These are phyloP conservation scores for Pulicaria dysenterica DNA, from an alignment of 129 eudicot species.

Conservation along the genomic window DNA sequence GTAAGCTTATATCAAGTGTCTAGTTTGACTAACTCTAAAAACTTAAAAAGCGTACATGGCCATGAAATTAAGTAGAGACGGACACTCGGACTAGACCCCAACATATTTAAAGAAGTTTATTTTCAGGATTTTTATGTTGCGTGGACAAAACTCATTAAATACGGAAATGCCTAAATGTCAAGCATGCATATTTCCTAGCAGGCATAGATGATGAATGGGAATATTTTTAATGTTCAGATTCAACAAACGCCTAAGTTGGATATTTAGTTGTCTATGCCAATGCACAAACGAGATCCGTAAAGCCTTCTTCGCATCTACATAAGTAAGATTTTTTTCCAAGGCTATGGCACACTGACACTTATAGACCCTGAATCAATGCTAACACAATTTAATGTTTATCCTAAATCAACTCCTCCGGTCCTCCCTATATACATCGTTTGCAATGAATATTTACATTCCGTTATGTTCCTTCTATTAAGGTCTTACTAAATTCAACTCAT, in stretches of 20 bases:
- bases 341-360: neutral
- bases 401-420: neutral
- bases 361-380: neutral
- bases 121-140: neutral
- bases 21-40: neutral
- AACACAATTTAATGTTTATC: neutral
- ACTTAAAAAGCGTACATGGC: neutral
- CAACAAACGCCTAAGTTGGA: neutral
- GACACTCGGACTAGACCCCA: no score
- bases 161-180: neutral
- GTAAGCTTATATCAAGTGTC: conserved; percentile 2
- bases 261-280: neutral
- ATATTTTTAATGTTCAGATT: neutral
- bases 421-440: neutral
- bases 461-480: neutral
- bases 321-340: neutral
- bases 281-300: neutral
- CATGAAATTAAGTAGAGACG: neutral
- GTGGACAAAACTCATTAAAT: neutral
- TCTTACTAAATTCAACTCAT: neutral
- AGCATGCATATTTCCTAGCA: neutral
- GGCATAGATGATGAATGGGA: neutral
- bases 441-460: neutral
- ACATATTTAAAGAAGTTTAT: no score
- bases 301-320: neutral